Conservation (phyloP, 306 rosid genomes). For the Vachellia pachyceras region DNA sequence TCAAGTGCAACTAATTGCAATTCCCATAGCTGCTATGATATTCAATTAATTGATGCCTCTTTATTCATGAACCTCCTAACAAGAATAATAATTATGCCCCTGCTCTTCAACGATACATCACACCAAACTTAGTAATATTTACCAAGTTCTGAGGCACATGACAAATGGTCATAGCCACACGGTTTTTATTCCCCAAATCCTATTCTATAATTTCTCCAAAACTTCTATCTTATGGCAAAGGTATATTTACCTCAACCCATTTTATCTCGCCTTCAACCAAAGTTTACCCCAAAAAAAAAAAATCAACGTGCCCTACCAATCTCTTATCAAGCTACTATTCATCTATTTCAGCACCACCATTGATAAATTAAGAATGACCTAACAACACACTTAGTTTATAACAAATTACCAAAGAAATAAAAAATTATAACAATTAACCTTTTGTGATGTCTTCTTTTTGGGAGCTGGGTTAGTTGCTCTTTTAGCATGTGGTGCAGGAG, state of each 20-base stretch:
- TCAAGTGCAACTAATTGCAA: not conserved
- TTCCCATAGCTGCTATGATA: not conserved
- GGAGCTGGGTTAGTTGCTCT: slow-evolving; percentile 60
- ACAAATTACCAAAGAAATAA: not conserved
- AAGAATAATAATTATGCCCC: not conserved
- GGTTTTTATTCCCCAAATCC: not conserved
- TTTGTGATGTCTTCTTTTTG: slow-evolving; percentile 62
- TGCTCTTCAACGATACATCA: not conserved
- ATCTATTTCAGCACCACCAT: not conserved
- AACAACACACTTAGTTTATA: slow-evolving; percentile 18
- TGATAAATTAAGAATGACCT: slow-evolving; percentile 10
- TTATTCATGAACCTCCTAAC: not conserved
- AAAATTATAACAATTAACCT: slow-evolving; percentile 50
- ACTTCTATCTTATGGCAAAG: not conserved
- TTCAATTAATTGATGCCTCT: not conserved
- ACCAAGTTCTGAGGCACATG: not conserved
- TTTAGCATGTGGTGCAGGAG: slow-evolving; percentile 53
- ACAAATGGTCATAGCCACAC: not conserved
- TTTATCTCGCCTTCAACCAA: not conserved
- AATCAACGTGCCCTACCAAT: not conserved
- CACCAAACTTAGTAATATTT: not conserved
- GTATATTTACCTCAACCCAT: not conserved
- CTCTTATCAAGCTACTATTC: not conserved
- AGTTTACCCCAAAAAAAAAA: not conserved
- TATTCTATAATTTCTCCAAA: not conserved